Evolutionary conservation across 2,329 filamentous ascomycete species (phyloP).

Genomic region (Fusarium compactum): DNA sequence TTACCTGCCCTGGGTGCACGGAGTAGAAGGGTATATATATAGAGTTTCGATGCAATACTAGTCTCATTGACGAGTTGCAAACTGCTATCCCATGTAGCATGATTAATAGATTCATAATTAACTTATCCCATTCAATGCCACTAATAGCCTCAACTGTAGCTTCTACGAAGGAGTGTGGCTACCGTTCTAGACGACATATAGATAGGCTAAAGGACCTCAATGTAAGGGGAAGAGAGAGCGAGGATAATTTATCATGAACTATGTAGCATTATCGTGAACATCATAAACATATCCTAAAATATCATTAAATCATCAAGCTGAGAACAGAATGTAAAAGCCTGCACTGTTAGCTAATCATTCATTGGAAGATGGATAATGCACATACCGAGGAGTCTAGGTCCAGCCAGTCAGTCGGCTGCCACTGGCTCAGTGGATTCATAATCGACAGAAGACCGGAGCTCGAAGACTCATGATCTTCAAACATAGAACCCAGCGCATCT

Average conservation of each 20-base stretch:
- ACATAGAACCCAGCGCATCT: conserved; percentile 3
- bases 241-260: neutral
- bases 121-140: fast-evolving
- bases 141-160: fast-evolving
- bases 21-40: too few relatives aligned
- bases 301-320: conserved; percentile 21
- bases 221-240: fast-evolving
- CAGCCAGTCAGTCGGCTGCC: conserved; percentile 29
- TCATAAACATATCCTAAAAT: neutral
- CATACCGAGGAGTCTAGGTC: conserved; percentile 25
- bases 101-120: neutral
- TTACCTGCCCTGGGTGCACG: conserved; percentile 12
- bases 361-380: fast-evolving
- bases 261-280: fast-evolving
- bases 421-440: conserved; percentile 15
- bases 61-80: too few relatives aligned
- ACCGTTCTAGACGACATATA: fast-evolving
- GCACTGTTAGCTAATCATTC: fast-evolving
- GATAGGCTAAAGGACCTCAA: neutral
- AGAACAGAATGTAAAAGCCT: conserved; percentile 23
- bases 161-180: neutral
- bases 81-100: too few relatives aligned
- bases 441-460: conserved; percentile 4
- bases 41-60: too few relatives aligned
- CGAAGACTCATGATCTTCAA: conserved; percentile 2